Evolutionary conservation across 139 green algal species (phyloP), one percentile per base, ranked within the genome.

Genomic region (Chlamydomonas sp.): DNA sequence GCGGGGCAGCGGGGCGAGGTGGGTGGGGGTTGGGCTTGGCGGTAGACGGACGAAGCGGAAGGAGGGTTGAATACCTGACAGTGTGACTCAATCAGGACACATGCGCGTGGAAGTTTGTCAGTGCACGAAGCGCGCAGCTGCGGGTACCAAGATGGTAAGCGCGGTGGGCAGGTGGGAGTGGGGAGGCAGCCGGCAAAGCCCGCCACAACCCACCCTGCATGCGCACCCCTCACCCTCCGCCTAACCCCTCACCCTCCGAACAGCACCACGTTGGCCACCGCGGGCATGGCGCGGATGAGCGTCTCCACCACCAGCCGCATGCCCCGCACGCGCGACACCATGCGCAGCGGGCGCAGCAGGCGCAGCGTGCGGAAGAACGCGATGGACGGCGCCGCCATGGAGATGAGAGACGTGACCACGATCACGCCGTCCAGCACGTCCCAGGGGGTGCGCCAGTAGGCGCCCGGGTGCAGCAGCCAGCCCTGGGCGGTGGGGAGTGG

Each of bases 361-460:
- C 92, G 85, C 67, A 96, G 79, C 57, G 92, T 84, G 18, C 91
- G 84, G n/a, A 95, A 87, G 57, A 93, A 81, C 0, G 68, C 17
- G 57, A 84, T 71, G 77, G 78, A 63, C 67, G 15, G 87, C 18
- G 62, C 86, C n/a, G 75, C 15, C 64, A 79, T 18, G n/a, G 88
- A 63, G 68, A 92, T 12, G 49, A 90, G 59, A 0, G 77, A 81
- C 14, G 90, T 74, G 17, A 91, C 63, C 15, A 91, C 75, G 81
- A 94, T 91, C 20, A 91, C 3, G 86, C 93, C 91, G 88, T 95
- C 91, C 15, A 95, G 80, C 18, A 91, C 75, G 84, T 95, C 93
- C 93, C 93, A 97, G 67, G 83, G 63, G 16, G 73, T 91, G 63
- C 92, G 90, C 10, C 95, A 77, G 85, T 96, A 97, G 61, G 86